Evolutionary conservation across 164 flowering plant species (phyloP), one percentile per base, ranked within the genome.

Genomic region (Annona cherimola): DNA sequence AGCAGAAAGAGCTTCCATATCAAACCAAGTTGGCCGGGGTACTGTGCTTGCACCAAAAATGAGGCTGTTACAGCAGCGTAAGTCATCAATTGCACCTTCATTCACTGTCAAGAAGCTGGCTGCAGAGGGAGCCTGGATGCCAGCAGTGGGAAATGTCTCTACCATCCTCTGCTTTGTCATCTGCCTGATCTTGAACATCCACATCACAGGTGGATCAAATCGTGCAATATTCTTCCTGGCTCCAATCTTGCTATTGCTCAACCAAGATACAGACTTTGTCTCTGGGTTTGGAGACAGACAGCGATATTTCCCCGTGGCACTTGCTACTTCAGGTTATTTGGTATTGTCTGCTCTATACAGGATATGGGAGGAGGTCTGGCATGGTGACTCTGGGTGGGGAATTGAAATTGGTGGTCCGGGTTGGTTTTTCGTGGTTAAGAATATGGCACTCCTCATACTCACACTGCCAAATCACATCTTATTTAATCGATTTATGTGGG

Each of bases 41-140:
- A 77, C 87, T 39, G 77, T 65, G 74, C 83, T 88, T 65, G 87
- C 85, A 6, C 85, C 95, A 45, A 86, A 89, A 77, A 72, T 82
- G 85, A 88, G 99, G 78, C 87, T 93, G 55, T 83, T 88, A 88
- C 97, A 90, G 71, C 95, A 96, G 69, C 81, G 95, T 12, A 86
- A 91, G 75, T 88, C 89, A 55, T 83, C 97, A 42, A 69, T 84
- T 8, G 86, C 80, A 61, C 82, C 93, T 6, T 73, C 86, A 45
- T 95, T 95, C 78, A 87, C 97, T 16, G 90, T 96, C 35, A 93
- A 91, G 86, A 84, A 85, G 75, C 83, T 96, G 84, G 88, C 92
- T 60, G 90, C 91, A 16, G 98, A 96, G 79, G 99, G 96, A 40
- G 98, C 93, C 19, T 96, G 99, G 99, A 96, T 96, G 99, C 99